These are phyloP conservation scores for Pleodorina starrii DNA, from an alignment of 139 green algal species.

Conservation along the genomic window DNA sequence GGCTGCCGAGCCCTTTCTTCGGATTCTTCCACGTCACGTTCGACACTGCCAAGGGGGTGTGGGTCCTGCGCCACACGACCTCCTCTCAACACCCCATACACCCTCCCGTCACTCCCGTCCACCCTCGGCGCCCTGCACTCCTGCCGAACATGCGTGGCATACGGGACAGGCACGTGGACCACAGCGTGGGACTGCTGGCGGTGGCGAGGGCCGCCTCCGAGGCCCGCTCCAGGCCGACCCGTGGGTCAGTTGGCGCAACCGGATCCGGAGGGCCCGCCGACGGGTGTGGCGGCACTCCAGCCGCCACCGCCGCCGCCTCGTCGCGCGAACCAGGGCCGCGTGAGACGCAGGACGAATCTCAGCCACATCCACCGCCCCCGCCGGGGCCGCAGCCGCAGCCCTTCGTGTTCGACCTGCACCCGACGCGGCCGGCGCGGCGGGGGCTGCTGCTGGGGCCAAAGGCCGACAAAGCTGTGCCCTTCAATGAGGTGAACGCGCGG, in stretches of 20 bases:
- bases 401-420: constrained; percentile 63
- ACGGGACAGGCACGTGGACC: constrained; percentile 42
- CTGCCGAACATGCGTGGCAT: background rate
- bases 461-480: background rate
- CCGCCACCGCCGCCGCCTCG: too few species aligned
- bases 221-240: background rate
- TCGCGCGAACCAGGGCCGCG: too few species aligned
- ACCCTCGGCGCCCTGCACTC: background rate
- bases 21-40: too few species aligned
- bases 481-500: constrained; percentile 63
- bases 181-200: constrained; percentile 34
- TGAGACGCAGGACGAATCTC: background rate
- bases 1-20: too few species aligned
- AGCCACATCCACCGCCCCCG: background rate
- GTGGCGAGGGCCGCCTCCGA: background rate
- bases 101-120: background rate
- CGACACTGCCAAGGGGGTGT: too few species aligned
- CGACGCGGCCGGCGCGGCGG: constrained; percentile 43
- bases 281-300: too few species aligned
- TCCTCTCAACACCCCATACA: too few species aligned
- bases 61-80: too few species aligned
- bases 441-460: constrained; percentile 33
- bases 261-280: too few species aligned
- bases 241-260: too few species aligned
- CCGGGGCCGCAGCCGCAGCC: background rate